Percentiles rank a stretch among this genome's conserved stretches.
Evolutionary conservation across 768 basidiomycete species (phyloP).

Genomic region (Agaricus sinodeliciosus): DNA sequence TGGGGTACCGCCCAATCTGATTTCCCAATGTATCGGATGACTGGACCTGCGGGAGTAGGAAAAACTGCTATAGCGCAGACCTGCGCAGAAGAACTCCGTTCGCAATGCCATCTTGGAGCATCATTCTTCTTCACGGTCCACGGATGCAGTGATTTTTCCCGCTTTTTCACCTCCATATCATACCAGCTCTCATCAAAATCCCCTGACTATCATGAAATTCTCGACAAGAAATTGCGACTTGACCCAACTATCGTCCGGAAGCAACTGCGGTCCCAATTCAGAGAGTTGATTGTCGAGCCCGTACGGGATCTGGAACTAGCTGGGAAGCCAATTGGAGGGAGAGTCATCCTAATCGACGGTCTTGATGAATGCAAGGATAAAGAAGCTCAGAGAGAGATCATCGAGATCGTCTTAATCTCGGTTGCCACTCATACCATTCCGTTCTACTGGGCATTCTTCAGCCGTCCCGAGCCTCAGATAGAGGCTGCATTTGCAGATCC

Average conservation of each 20-base stretch:
- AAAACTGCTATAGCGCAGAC: conserved; percentile 3
- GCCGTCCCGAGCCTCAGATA: background rate
- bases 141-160: background rate
- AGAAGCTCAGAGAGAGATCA: background rate
- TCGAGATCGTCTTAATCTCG: background rate
- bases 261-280: background rate
- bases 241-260: background rate
- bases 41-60: background rate
- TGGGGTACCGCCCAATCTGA: background rate
- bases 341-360: background rate
- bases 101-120: background rate
- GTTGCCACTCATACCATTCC: background rate
- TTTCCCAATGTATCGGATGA: background rate
- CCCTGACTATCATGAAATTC: background rate
- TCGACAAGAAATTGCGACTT: background rate
- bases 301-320: background rate
- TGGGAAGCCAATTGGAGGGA: background rate
- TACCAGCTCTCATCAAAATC: conserved; percentile 2
- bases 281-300: background rate
- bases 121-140: conserved; percentile 8
- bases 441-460: conserved; percentile 1
- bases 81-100: background rate
- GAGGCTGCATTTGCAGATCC: background rate
- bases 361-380: conserved; percentile 2
- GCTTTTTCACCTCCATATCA: conserved; percentile 4